phyloP scores from a whole-genome alignment of 148 eudicot species.

The Silene latifolia region DNA sequence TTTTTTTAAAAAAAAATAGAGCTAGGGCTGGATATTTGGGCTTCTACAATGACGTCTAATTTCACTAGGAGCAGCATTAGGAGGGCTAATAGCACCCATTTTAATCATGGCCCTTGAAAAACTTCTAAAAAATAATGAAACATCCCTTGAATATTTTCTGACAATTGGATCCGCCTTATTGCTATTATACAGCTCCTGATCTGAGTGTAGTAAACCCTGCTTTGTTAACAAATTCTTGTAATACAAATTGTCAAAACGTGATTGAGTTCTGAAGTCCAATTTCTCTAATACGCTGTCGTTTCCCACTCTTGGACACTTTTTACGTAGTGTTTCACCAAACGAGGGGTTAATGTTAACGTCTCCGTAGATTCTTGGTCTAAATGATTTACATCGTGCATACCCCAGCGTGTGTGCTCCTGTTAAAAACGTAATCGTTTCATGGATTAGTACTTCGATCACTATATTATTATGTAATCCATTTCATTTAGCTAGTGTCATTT shows the following conservation, averaged over 20 bases:
- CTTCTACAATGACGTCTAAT: slow-evolving; percentile 33
- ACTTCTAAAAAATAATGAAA: slow-evolving; percentile 26
- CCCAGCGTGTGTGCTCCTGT: slow-evolving; percentile 58
- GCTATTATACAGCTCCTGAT: slow-evolving; percentile 53
- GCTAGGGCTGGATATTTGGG: slow-evolving; percentile 6
- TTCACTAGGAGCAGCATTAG: slow-evolving; percentile 43
- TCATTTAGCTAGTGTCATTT: too few species aligned
- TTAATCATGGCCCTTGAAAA: slow-evolving; percentile 52
- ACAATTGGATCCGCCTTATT: slow-evolving; percentile 47
- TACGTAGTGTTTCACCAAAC: slow-evolving; percentile 29
- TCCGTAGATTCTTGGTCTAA: slow-evolving; percentile 45
- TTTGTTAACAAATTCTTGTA: slow-evolving; percentile 41
- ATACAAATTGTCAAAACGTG: slow-evolving; percentile 45
- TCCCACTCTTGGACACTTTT: slow-evolving; percentile 39
- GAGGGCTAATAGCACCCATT: slow-evolving; percentile 50
- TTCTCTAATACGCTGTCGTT: slow-evolving; percentile 41
- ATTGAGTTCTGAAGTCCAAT: slow-evolving; percentile 41
- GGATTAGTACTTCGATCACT: too few species aligned
- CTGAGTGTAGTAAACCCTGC: slow-evolving; percentile 53
- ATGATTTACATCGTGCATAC: slow-evolving; percentile 42
- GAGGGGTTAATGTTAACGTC: slow-evolving; percentile 37
- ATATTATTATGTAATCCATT: too few species aligned
- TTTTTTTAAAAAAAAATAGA: background rate
- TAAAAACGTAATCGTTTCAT: too few species aligned
- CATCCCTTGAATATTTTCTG: slow-evolving; percentile 29